phyloP scores from a whole-genome alignment of 2,329 filamentous ascomycete species.

The Trichophyton benhamiae region DNA sequence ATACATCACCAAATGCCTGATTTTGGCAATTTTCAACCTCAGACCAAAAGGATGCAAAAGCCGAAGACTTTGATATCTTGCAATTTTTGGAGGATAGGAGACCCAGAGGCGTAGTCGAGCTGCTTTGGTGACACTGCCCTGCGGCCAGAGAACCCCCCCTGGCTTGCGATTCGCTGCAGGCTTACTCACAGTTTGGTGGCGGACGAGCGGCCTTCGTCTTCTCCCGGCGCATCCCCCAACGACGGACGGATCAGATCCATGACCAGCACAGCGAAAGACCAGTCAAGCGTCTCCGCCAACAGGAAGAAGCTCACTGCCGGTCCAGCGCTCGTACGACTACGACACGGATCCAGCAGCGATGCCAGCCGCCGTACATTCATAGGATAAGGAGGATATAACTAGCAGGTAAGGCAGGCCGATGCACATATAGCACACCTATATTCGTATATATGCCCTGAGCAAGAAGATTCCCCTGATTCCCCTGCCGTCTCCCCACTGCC shows the following conservation, averaged over 20 bases:
- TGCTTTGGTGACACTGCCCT: not conserved
- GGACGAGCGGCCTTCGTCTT: not conserved
- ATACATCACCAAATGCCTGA: not conserved
- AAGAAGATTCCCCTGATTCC: not conserved
- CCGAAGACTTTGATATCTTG: no score
- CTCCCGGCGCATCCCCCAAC: not conserved
- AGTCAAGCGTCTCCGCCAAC: slow-evolving; percentile 13
- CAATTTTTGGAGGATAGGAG: no score
- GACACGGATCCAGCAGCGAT: not conserved
- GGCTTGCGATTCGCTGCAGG: not conserved
- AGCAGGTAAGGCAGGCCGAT: not conserved
- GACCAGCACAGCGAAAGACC: slow-evolving; percentile 8
- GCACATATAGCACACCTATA: not conserved
- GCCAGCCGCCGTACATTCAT: not conserved
- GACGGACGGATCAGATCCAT: slow-evolving; percentile 10
- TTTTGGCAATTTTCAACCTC: not conserved
- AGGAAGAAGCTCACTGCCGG: slow-evolving; percentile 4
- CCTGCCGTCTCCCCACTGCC: not conserved
- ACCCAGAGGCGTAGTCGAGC: no score
- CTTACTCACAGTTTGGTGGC: not conserved
- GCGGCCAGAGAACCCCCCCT: not conserved
- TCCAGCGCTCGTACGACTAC: slow-evolving; percentile 1
- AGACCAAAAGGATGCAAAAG: not conserved
- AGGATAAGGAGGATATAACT: not conserved
- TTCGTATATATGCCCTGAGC: not conserved